These are phyloP conservation scores for Dacryopinax primogenitus DNA, from an alignment of 768 basidiomycete species.

Conservation along the genomic window DNA sequence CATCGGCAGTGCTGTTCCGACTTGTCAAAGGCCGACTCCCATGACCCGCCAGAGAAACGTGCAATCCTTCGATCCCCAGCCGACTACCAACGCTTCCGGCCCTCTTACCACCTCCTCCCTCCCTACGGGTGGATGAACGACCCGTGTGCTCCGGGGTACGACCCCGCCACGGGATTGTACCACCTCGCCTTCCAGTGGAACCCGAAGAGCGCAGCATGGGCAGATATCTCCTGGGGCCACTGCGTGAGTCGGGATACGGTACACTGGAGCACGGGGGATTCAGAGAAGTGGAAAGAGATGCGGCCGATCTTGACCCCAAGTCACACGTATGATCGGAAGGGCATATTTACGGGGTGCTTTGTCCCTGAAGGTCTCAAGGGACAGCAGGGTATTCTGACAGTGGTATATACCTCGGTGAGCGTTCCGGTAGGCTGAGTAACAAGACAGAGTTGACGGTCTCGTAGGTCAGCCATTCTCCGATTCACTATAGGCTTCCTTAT, in stretches of 20 bases:
- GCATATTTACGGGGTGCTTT: conserved; percentile 7
- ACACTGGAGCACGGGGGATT: not conserved
- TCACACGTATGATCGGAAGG: not conserved
- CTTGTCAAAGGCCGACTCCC: not conserved
- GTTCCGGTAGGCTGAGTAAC: not conserved
- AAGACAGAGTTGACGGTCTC: not conserved
- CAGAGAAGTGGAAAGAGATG: not conserved
- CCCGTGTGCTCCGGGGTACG: conserved; percentile 7
- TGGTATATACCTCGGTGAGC: conserved; percentile 10
- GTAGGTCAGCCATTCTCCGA: not conserved
- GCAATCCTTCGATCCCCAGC: not conserved
- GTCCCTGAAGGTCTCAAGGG: not conserved
- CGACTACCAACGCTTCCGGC: conserved; percentile 4
- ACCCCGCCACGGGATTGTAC: not conserved
- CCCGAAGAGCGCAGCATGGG: conserved; percentile 7
- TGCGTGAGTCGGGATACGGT: not conserved
- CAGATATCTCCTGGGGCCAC: conserved; percentile 6
- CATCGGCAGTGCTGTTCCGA: too few species aligned
- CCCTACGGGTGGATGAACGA: conserved; percentile 5
- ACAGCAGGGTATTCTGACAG: not conserved
- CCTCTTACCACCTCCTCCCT: conserved; percentile 7
- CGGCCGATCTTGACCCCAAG: not conserved
- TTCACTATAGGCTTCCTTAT: conserved; percentile 9
- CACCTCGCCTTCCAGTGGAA: conserved; percentile 11
- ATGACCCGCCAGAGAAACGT: not conserved